These are phyloP conservation scores for Ophiostoma himal-ulmi DNA, from an alignment of 2,329 filamentous ascomycete genomes.

Conservation along the genomic window DNA sequence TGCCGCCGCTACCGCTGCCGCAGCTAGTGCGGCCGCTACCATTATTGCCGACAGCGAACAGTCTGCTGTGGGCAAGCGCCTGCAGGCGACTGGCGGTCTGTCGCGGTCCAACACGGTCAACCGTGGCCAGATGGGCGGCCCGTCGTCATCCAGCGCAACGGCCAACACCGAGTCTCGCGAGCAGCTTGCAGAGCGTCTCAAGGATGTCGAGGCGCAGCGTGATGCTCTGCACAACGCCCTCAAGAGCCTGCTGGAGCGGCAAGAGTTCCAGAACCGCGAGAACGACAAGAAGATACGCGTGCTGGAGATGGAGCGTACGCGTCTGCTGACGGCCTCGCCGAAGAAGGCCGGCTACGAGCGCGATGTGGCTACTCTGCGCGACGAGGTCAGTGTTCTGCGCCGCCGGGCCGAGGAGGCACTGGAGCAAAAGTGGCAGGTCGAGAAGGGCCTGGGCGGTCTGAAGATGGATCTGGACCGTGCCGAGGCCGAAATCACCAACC, in stretches of 20 bases:
- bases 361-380: slow-evolving; percentile 72
- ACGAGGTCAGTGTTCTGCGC: slow-evolving; percentile 78
- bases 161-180: slow-evolving; percentile 53
- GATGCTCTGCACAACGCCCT: slow-evolving; percentile 86
- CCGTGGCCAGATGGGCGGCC: slow-evolving; percentile 30
- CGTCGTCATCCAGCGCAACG: neutral
- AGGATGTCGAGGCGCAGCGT: slow-evolving; percentile 88
- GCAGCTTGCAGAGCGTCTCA: slow-evolving; percentile 69
- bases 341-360: slow-evolving; percentile 74
- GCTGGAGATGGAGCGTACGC: slow-evolving; percentile 72
- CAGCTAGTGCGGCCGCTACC: slow-evolving; percentile 18
- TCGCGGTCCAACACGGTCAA: slow-evolving; percentile 52
- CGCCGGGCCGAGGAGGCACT: slow-evolving; percentile 87
- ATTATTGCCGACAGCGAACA: slow-evolving; percentile 11
- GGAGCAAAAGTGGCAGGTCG: slow-evolving; percentile 72
- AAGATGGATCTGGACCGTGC: slow-evolving; percentile 97
- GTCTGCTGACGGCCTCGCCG: slow-evolving; percentile 62
- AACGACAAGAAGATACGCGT: slow-evolving; percentile 73
- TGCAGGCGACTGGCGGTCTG: slow-evolving; percentile 23
- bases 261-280: slow-evolving; percentile 77
- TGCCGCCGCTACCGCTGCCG: slow-evolving; percentile 24
- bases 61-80: slow-evolving; percentile 15
- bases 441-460: slow-evolving; percentile 35
- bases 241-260: slow-evolving; percentile 76
- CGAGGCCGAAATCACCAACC: slow-evolving; percentile 82